Percentiles rank a stretch among this genome's conserved stretches.
phyloP scores from a whole-genome alignment of 2,329 filamentous ascomycete species.

The Domatiomyces catenatus region DNA sequence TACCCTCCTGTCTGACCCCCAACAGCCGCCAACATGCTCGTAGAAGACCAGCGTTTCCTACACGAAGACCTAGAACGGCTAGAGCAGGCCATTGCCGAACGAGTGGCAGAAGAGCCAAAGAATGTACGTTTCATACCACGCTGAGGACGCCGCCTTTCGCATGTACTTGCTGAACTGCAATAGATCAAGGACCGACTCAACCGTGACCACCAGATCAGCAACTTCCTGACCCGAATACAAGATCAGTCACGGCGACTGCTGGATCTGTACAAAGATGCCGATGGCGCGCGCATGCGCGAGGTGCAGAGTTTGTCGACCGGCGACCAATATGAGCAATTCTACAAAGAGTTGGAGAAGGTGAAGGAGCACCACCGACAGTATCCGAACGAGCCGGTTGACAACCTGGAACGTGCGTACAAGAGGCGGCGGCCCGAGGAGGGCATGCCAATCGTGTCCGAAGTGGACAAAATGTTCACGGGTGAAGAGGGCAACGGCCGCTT shows the following conservation, averaged over 20 bases:
- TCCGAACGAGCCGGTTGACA: constrained; percentile 87
- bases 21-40: constrained; percentile 42
- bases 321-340: constrained; percentile 82
- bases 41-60: constrained; percentile 86
- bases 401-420: constrained; percentile 84
- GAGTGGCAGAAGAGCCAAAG: constrained; percentile 73
- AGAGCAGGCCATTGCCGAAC: constrained; percentile 84
- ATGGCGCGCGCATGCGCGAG: constrained; percentile 58
- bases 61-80: constrained; percentile 94
- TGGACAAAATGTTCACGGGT: constrained; percentile 87
- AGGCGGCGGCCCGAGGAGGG: constrained; percentile 49
- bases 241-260: constrained; percentile 67
- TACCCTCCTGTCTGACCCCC: neutral
- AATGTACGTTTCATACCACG: constrained; percentile 46
- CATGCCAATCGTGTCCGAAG: constrained; percentile 48
- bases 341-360: constrained; percentile 64
- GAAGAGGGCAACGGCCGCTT: constrained; percentile 89
- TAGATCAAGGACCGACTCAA: constrained; percentile 79
- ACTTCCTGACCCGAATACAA: constrained; percentile 76
- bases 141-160: neutral
- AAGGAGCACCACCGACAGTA: constrained; percentile 82
- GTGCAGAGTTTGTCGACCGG: constrained; percentile 69
- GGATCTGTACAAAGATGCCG: constrained; percentile 68
- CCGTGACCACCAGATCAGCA: constrained; percentile 79
- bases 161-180: neutral